These are phyloP conservation scores for Ricinus communis DNA, from an alignment of 345 rosid genomes.

Conservation along the genomic window DNA sequence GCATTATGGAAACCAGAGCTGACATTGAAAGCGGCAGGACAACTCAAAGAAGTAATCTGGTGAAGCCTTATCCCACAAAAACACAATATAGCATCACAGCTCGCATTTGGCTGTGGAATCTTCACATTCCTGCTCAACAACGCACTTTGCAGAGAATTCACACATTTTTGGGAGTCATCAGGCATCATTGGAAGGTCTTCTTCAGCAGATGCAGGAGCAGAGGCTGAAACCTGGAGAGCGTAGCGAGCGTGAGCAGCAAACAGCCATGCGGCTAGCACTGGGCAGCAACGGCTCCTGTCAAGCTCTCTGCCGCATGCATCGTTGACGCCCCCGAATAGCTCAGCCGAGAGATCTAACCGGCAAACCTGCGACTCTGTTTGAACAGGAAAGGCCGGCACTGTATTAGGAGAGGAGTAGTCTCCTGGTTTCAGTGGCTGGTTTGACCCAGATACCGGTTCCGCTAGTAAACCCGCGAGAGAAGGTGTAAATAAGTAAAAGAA, in stretches of 20 bases:
- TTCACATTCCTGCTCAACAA: constrained; percentile 69
- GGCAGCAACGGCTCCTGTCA: constrained; percentile 94
- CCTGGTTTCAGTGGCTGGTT: constrained; percentile 38
- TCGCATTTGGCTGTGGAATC: constrained; percentile 81
- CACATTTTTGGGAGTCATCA: constrained; percentile 95
- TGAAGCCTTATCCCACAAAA: constrained; percentile 97
- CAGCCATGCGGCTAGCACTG: constrained; percentile 94
- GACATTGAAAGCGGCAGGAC: constrained; percentile 91
- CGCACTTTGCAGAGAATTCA: constrained; percentile 79
- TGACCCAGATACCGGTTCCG: constrained; percentile 50
- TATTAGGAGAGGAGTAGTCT: constrained; percentile 36
- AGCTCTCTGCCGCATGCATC: constrained; percentile 84
- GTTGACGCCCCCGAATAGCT: constrained; percentile 93
- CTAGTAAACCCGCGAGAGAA: constrained; percentile 49
- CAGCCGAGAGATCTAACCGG: constrained; percentile 86
- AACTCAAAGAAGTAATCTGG: constrained; percentile 88
- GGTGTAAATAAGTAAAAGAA: constrained; percentile 17
- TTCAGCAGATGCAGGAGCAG: constrained; percentile 44
- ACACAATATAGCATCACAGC: constrained; percentile 82
- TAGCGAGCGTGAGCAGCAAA: constrained; percentile 91
- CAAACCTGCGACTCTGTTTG: constrained; percentile 68
- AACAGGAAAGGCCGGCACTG: constrained; percentile 84
- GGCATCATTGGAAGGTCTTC: constrained; percentile 87
- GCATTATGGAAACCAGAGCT: constrained; percentile 64
- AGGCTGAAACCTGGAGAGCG: constrained; percentile 69